Evolutionary conservation across 345 rosid genomes (phyloP).

Genomic region (Acer negundo): DNA sequence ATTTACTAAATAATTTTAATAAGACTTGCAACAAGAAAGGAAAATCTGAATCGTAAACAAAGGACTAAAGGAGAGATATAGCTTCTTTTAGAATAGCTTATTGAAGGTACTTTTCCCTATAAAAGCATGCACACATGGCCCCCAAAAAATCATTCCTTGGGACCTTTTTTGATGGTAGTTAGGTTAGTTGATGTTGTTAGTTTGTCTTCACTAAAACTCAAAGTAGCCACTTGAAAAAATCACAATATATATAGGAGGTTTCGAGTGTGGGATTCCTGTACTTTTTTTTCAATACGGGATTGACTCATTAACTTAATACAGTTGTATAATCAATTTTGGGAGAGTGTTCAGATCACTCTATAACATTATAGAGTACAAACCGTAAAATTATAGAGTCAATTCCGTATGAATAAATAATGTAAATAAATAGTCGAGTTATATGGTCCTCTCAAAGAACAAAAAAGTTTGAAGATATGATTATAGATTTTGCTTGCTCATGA

Average conservation of each 20-base stretch:
- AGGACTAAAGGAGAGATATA: neutral
- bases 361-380: too few relatives aligned
- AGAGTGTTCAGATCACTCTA: too few relatives aligned
- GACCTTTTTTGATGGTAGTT: conserved; percentile 21
- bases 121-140: conserved; percentile 8
- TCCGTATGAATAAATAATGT: neutral
- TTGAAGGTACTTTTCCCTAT: neutral
- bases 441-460: conserved; percentile 17
- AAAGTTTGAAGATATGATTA: conserved; percentile 38
- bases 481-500: conserved; percentile 41
- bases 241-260: too few relatives aligned
- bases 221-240: neutral
- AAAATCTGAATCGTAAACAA: neutral
- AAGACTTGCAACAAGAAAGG: neutral
- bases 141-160: conserved; percentile 1
- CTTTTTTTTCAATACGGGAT: too few relatives aligned
- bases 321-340: too few relatives aligned
- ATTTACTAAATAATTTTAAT: neutral
- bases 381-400: too few relatives aligned
- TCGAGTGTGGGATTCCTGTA: too few relatives aligned
- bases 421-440: conserved; percentile 10
- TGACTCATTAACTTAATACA: too few relatives aligned
- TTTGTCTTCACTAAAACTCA: conserved; percentile 14
- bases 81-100: conserved; percentile 2
- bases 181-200: conserved; percentile 32